These are phyloP conservation scores for Auricularia cornea DNA, from an alignment of 768 basidiomycete genomes.

Conservation along the genomic window DNA sequence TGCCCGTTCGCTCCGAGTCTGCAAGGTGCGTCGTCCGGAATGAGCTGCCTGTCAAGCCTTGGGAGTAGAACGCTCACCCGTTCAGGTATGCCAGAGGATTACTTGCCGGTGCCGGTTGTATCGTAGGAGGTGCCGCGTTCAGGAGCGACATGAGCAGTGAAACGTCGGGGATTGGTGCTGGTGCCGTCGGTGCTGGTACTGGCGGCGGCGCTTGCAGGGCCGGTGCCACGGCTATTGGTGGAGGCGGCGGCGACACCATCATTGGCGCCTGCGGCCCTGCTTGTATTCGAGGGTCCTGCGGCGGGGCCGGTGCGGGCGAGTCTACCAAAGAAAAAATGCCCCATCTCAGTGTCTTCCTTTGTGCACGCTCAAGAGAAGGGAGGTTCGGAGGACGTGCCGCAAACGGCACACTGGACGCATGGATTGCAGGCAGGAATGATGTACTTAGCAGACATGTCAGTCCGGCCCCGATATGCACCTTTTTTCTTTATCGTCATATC, in stretches of 20 bases:
- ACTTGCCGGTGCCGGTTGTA: not conserved
- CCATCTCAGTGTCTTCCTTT: not conserved
- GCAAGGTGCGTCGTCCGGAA: not conserved
- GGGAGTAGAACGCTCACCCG: too few species aligned
- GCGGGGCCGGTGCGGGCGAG: not conserved
- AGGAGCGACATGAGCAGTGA: too few species aligned
- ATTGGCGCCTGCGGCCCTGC: not conserved
- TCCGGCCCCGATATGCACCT: slow-evolving; percentile 76
- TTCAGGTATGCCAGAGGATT: too few species aligned
- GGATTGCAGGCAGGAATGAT: slow-evolving; percentile 52
- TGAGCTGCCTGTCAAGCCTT: too few species aligned
- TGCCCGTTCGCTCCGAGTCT: not conserved
- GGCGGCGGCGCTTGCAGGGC: not conserved
- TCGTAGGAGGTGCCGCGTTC: not conserved
- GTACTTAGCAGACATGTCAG: slow-evolving; percentile 75
- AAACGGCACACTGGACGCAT: slow-evolving; percentile 17
- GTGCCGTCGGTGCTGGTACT: not conserved
- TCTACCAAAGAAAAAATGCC: not conserved
- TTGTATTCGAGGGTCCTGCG: not conserved
- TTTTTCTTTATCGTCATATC: slow-evolving; percentile 64
- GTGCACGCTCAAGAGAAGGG: not conserved
- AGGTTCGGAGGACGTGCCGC: too few species aligned
- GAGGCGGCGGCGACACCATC: not conserved
- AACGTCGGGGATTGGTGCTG: too few species aligned
- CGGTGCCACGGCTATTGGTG: not conserved